Percentiles rank a stretch among this genome's conserved stretches.
Conservation (phyloP, 2,329 filamentous ascomycete species). For the Fusarium sp. region DNA sequence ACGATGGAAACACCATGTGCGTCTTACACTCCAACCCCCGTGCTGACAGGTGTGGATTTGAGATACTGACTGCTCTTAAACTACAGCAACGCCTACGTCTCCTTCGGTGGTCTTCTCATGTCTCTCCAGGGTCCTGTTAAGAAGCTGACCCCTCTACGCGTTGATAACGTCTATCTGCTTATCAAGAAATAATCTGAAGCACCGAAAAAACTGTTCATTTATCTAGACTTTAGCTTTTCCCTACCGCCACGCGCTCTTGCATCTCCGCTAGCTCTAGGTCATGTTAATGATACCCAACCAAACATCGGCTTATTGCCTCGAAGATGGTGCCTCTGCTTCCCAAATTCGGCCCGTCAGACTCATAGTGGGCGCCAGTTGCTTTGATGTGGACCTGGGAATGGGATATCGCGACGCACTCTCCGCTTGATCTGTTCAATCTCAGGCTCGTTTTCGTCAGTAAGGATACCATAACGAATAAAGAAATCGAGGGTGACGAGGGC, state of each 20-base stretch:
- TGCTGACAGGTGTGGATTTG: neutral
- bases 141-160: slow-evolving; percentile 90
- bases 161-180: slow-evolving; percentile 93
- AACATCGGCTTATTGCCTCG: slow-evolving; percentile 27
- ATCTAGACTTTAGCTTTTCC: slow-evolving; percentile 29
- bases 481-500: slow-evolving; percentile 88
- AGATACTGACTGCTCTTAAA: slow-evolving; percentile 22
- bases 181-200: slow-evolving; percentile 80
- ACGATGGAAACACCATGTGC: slow-evolving; percentile 85
- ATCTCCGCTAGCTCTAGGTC: slow-evolving; percentile 40
- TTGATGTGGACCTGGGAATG: slow-evolving; percentile 79
- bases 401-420: slow-evolving; percentile 81
- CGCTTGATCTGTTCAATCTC: slow-evolving; percentile 81
- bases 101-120: slow-evolving; percentile 92
- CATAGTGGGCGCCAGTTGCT: slow-evolving; percentile 49
- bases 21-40: neutral
- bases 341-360: slow-evolving; percentile 5
- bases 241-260: slow-evolving; percentile 20
- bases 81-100: slow-evolving; percentile 88
- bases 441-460: slow-evolving; percentile 83
- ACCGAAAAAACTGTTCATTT: slow-evolving; percentile 23
- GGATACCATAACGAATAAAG: slow-evolving; percentile 84
- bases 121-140: slow-evolving; percentile 94
- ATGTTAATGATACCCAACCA: slow-evolving; percentile 48
- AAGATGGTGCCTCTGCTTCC: slow-evolving; percentile 17